Conservation (phyloP, 257 asterid genomes). For the Cordia subcordata region DNA sequence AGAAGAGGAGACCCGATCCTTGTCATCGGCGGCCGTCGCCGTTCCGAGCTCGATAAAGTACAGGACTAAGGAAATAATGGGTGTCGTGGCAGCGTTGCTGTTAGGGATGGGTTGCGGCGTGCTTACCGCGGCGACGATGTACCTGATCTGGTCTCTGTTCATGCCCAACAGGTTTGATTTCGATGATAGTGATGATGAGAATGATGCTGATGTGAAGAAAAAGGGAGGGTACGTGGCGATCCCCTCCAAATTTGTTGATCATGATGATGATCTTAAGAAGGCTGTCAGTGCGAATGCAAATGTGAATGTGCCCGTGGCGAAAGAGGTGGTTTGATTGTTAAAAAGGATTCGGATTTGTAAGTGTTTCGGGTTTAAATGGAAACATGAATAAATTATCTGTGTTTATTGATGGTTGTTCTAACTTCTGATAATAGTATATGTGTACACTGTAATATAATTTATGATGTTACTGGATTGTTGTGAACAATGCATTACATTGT, state of each 20-base stretch:
- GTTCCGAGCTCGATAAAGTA: slow-evolving; percentile 49
- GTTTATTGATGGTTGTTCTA: too few species aligned
- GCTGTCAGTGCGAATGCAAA: slow-evolving; percentile 21
- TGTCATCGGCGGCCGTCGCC: not conserved
- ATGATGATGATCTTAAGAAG: slow-evolving; percentile 43
- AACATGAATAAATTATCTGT: not conserved
- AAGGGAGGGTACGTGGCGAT: slow-evolving; percentile 41
- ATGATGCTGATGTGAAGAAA: slow-evolving; percentile 33
- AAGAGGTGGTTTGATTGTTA: slow-evolving; percentile 44
- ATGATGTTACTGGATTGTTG: too few species aligned
- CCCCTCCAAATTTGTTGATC: slow-evolving; percentile 19
- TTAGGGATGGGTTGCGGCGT: slow-evolving; percentile 85
- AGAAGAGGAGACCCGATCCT: too few species aligned
- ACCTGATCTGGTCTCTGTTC: slow-evolving; percentile 59
- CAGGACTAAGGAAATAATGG: slow-evolving; percentile 68
- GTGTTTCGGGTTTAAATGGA: slow-evolving; percentile 5
- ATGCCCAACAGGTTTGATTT: slow-evolving; percentile 45
- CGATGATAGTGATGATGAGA: slow-evolving; percentile 50
- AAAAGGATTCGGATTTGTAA: not conserved
- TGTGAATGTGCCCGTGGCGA: not conserved
- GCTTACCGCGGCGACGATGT: slow-evolving; percentile 66
- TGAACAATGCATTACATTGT: too few species aligned
- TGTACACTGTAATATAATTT: too few species aligned
- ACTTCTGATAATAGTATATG: too few species aligned
- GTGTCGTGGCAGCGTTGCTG: slow-evolving; percentile 68